phyloP scores from a whole-genome alignment of 2,329 filamentous ascomycete species.

The Microthyrium microscopicum region DNA sequence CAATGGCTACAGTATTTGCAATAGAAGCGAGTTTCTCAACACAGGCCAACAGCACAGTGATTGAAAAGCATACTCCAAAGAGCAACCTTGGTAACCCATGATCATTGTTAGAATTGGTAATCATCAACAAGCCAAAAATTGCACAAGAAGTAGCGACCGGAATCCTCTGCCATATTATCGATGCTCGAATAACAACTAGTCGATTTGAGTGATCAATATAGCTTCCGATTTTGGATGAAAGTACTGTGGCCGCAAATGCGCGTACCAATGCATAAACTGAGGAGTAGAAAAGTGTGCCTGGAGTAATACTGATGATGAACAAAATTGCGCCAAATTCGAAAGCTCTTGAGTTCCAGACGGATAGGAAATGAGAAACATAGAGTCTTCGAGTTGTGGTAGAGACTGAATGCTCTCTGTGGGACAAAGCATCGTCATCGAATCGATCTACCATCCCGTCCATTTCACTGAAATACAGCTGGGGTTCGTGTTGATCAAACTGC shows the following conservation, averaged over 20 bases:
- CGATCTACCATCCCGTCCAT: too few relatives aligned
- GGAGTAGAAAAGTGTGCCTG: constrained; percentile 43
- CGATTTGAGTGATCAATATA: constrained; percentile 38
- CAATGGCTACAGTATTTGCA: constrained; percentile 51
- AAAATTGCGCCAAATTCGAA: constrained; percentile 35
- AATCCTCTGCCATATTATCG: constrained; percentile 23
- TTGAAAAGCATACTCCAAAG: constrained; percentile 13
- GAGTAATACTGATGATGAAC: constrained; percentile 29
- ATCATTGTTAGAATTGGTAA: background rate
- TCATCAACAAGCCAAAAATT: background rate
- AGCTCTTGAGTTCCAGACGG: constrained; percentile 31
- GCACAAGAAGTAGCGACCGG: constrained; percentile 18
- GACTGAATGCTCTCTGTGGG: too few relatives aligned
- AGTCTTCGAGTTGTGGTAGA: too few relatives aligned
- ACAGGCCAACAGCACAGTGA: constrained; percentile 40
- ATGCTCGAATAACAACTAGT: constrained; percentile 21
- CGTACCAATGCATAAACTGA: constrained; percentile 54
- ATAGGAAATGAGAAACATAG: constrained; percentile 30
- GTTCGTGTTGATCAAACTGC: too few relatives aligned
- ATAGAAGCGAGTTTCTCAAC: constrained; percentile 51
- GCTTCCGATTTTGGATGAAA: constrained; percentile 41
- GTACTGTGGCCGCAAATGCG: constrained; percentile 37
- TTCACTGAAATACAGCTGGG: too few relatives aligned
- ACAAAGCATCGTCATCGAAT: too few relatives aligned
- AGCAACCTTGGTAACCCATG: background rate